These are phyloP conservation scores for Artomyces pyxidatus DNA, from an alignment of 768 basidiomycete genomes.

Conservation along the genomic window DNA sequence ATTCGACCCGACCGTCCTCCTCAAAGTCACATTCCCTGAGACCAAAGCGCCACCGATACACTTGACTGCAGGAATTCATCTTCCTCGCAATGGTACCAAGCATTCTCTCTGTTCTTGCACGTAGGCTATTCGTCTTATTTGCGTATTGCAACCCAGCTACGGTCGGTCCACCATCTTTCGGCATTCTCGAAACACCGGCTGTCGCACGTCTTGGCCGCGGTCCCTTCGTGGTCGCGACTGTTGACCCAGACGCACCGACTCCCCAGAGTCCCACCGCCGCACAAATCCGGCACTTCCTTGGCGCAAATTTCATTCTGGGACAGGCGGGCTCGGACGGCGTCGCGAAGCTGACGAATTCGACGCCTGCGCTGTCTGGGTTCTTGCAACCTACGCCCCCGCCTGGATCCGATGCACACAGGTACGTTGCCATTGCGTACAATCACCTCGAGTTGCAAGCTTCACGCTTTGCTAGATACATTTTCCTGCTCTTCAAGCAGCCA, in stretches of 20 bases:
- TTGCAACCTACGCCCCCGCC: conserved; percentile 34
- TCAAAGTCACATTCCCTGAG: conserved; percentile 2
- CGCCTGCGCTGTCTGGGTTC: conserved; percentile 35
- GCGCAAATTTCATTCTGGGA: background rate
- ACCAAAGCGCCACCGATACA: background rate
- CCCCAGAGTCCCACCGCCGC: background rate
- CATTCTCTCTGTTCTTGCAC: background rate
- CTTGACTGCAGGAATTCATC: background rate
- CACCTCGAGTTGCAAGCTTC: background rate
- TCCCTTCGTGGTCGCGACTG: conserved; percentile 6
- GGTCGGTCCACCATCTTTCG: background rate
- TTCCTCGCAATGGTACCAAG: background rate
- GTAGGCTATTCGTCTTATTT: background rate
- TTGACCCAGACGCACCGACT: conserved; percentile 6
- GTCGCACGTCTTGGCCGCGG: background rate
- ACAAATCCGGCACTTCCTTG: conserved; percentile 7
- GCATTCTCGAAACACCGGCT: background rate
- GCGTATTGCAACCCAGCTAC: background rate
- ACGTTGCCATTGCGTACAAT: conserved; percentile 1
- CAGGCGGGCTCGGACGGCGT: background rate
- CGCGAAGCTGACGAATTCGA: conserved; percentile 26
- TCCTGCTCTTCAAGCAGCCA: conserved; percentile 40
- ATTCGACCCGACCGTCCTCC: background rate
- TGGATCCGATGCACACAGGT: conserved; percentile 37
- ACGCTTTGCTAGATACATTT: conserved; percentile 31